phyloP scores from a whole-genome alignment of 2,329 filamentous ascomycete species.

The Talaromyces sp. region DNA sequence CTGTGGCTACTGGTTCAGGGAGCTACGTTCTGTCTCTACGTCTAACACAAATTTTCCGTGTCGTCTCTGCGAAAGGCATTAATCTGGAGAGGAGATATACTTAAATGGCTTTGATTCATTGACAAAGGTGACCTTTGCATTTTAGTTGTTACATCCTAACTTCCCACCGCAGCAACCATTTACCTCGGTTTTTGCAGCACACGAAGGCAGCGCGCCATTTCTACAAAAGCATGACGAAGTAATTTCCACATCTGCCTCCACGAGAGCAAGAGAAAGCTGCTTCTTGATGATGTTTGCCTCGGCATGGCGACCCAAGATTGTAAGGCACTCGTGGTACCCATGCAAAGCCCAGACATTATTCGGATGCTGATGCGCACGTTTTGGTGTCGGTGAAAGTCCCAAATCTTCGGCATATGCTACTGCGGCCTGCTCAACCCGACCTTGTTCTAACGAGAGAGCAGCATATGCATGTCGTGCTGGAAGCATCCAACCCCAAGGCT shows the following conservation, averaged over 20 bases:
- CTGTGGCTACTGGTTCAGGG: neutral
- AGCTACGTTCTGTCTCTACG: neutral
- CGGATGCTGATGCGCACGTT: slow-evolving; percentile 53
- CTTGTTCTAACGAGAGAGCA: slow-evolving; percentile 61
- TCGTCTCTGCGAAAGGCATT: neutral
- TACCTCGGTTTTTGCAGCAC: neutral
- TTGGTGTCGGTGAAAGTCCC: slow-evolving; percentile 47
- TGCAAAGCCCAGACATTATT: slow-evolving; percentile 72
- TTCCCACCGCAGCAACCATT: slow-evolving; percentile 11
- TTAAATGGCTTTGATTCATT: neutral
- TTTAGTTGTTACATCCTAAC: neutral
- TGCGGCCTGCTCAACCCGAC: slow-evolving; percentile 49
- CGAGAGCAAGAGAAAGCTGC: slow-evolving; percentile 50
- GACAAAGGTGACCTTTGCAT: neutral
- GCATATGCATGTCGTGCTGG: slow-evolving; percentile 63
- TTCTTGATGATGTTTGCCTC: slow-evolving; percentile 34
- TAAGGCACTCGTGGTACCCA: slow-evolving; percentile 66
- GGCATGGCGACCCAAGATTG: slow-evolving; percentile 45
- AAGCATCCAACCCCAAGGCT: slow-evolving; percentile 71
- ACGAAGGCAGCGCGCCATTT: neutral
- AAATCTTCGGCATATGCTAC: slow-evolving; percentile 56
- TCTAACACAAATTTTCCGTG: neutral
- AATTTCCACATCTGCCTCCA: slow-evolving; percentile 56
- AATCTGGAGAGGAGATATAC: neutral
- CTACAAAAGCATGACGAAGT: slow-evolving; percentile 53